Evolutionary conservation across 371 early-diverging fungal species (phyloP).

Genomic region (Amoeboaphelidium protococcarum): DNA sequence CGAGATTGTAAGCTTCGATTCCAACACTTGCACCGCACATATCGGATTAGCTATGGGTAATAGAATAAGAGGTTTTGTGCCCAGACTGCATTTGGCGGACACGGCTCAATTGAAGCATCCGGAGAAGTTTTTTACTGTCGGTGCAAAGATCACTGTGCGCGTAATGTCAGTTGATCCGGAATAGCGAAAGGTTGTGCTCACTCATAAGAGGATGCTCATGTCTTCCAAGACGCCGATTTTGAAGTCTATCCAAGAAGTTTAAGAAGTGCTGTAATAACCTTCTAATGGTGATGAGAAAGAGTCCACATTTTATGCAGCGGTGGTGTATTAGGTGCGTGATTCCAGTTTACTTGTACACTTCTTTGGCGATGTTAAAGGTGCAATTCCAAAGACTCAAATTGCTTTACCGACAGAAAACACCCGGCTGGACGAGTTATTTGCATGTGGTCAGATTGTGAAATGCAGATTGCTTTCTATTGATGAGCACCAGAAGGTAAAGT

Average conservation of each 20-base stretch:
- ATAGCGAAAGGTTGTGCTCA: constrained; percentile 28
- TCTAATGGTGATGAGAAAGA: constrained; percentile 29
- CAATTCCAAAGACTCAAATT: not conserved
- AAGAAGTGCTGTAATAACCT: constrained; percentile 17
- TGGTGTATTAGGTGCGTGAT: constrained; percentile 31
- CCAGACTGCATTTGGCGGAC: not conserved
- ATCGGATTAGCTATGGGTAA: no score
- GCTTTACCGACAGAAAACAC: constrained; percentile 10
- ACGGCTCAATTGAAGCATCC: not conserved
- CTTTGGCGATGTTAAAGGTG: constrained; percentile 3
- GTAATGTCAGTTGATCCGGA: constrained; percentile 29
- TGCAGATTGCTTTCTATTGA: constrained; percentile 36
- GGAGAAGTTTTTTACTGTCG: constrained; percentile 45
- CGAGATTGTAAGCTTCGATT: not conserved
- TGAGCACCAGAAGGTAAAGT: constrained; percentile 21
- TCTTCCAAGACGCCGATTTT: constrained; percentile 35
- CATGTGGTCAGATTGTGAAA: constrained; percentile 46
- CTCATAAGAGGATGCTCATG: constrained; percentile 20
- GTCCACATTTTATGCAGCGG: constrained; percentile 22
- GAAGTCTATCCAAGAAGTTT: constrained; percentile 20
- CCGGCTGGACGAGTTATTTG: constrained; percentile 21
- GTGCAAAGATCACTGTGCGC: constrained; percentile 30
- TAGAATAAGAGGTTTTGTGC: not conserved
- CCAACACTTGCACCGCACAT: no score
- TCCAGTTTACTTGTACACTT: constrained; percentile 29